These are phyloP conservation scores for Colletotrichum costaricense DNA, from an alignment of 2,329 filamentous ascomycete species.

Conservation along the genomic window DNA sequence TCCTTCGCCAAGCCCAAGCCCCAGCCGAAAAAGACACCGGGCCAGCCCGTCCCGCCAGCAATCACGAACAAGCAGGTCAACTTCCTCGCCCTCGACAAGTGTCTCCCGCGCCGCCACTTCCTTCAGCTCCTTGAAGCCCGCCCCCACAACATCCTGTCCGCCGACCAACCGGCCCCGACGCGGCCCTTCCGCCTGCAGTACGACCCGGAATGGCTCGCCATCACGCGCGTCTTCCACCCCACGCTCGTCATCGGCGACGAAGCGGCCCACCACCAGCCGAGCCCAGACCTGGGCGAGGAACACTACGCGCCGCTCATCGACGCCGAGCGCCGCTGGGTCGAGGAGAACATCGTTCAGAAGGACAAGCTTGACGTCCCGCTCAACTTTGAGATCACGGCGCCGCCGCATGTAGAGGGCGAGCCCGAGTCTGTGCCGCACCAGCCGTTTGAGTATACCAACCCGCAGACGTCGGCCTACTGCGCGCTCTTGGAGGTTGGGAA, in stretches of 20 bases:
- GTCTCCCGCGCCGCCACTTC: constrained; percentile 81
- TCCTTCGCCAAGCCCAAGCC: constrained; percentile 68
- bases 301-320: constrained; percentile 77
- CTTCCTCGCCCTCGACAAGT: constrained; percentile 95
- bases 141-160: constrained; percentile 44
- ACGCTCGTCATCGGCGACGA: constrained; percentile 73
- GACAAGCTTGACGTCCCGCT: constrained; percentile 77
- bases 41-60: constrained; percentile 73
- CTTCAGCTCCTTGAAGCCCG: constrained; percentile 80
- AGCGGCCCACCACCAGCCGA: constrained; percentile 50
- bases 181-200: constrained; percentile 76
- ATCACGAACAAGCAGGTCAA: constrained; percentile 84
- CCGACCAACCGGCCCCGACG: constrained; percentile 37
- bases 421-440: constrained; percentile 70
- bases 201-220: constrained; percentile 95
- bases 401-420: constrained; percentile 70
- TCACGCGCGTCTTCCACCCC: constrained; percentile 82
- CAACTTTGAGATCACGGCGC: constrained; percentile 83
- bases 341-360: constrained; percentile 75
- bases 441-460: constrained; percentile 86
- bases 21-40: constrained; percentile 55
- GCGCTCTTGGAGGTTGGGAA: constrained; percentile 81
- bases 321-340: constrained; percentile 80
- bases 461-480: constrained; percentile 87
- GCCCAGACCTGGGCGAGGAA: constrained; percentile 74